Evolutionary conservation across 371 early-diverging fungal species (phyloP).

Genomic region (Homolaphlyctis polyrhiza): DNA sequence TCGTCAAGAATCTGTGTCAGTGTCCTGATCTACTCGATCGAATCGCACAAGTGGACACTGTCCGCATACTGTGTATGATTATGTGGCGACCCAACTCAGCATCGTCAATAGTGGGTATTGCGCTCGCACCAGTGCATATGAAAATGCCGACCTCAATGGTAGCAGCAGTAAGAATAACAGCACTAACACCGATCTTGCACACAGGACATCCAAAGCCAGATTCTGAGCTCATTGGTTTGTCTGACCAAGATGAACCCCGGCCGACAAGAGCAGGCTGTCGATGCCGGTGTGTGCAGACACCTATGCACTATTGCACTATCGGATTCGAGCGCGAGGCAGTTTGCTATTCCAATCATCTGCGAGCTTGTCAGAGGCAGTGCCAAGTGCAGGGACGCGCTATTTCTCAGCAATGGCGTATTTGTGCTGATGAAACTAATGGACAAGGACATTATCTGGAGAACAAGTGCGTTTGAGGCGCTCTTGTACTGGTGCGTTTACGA

Average conservation of each 20-base stretch:
- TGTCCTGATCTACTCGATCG: slow-evolving; percentile 3
- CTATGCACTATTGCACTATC: not conserved
- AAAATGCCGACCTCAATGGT: too few relatives aligned
- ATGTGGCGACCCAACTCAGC: too few relatives aligned
- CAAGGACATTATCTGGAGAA: not conserved
- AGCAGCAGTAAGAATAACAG: too few relatives aligned
- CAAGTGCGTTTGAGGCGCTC: not conserved
- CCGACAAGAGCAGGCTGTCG: slow-evolving; percentile 6
- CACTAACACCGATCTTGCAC: too few relatives aligned
- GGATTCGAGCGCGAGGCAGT: slow-evolving; percentile 4
- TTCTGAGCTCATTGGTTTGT: slow-evolving; percentile 2
- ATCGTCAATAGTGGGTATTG: too few relatives aligned
- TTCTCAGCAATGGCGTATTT: too few relatives aligned
- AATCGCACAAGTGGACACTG: not conserved
- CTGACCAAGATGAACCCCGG: slow-evolving; percentile 1
- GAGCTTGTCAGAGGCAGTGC: not conserved
- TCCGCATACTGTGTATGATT: slow-evolving; percentile 2
- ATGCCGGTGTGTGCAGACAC: not conserved
- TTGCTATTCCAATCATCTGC: slow-evolving; percentile 12
- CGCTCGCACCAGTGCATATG: too few relatives aligned
- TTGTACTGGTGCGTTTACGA: not conserved
- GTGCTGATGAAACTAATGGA: not conserved
- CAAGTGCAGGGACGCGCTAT: not conserved
- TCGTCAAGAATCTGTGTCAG: slow-evolving; percentile 12
- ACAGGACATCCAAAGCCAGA: slow-evolving; percentile 7